Evolutionary conservation across 1,284 basidiomycete species (phyloP).

Genomic region (Pterulicium gracile): DNA sequence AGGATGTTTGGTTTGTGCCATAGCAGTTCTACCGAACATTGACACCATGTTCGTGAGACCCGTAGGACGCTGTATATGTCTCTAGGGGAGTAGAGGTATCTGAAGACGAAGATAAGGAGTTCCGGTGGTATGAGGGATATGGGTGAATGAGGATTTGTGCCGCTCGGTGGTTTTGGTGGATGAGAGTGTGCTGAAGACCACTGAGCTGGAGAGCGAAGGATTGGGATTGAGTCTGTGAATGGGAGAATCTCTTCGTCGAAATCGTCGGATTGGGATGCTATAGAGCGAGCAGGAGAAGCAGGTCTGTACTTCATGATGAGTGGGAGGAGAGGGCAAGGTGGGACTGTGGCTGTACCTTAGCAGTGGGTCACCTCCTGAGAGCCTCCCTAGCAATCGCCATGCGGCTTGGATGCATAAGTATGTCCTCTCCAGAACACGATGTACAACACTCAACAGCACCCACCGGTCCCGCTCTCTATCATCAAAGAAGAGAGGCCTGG

Average conservation of each 20-base stretch:
- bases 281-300: constrained; percentile 43
- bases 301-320: constrained; percentile 41
- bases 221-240: constrained; percentile 15
- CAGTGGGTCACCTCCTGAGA: too few species aligned
- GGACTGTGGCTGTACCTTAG: constrained; percentile 46
- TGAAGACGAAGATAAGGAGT: constrained; percentile 84
- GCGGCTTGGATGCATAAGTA: too few species aligned
- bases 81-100: constrained; percentile 63
- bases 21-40: constrained; percentile 88
- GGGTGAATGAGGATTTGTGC: constrained; percentile 25
- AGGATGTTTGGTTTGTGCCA: constrained; percentile 89
- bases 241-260: constrained; percentile 45
- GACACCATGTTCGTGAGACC: constrained; percentile 90
- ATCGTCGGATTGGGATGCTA: constrained; percentile 47
- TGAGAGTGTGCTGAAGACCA: constrained; percentile 41
- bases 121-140: constrained; percentile 73
- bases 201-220: constrained; percentile 47
- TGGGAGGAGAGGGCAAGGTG: constrained; percentile 27
- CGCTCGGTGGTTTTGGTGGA: constrained; percentile 16
- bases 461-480: constrained; percentile 54
- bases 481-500: constrained; percentile 53
- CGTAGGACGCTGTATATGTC: constrained; percentile 73
- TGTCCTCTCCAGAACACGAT: too few species aligned
- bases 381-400: too few species aligned
- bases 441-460: too few species aligned